Percentiles rank a stretch among this genome's conserved stretches.
phyloP scores from a whole-genome alignment of 257 asterid genomes.

The Phtheirospermum japonicum region DNA sequence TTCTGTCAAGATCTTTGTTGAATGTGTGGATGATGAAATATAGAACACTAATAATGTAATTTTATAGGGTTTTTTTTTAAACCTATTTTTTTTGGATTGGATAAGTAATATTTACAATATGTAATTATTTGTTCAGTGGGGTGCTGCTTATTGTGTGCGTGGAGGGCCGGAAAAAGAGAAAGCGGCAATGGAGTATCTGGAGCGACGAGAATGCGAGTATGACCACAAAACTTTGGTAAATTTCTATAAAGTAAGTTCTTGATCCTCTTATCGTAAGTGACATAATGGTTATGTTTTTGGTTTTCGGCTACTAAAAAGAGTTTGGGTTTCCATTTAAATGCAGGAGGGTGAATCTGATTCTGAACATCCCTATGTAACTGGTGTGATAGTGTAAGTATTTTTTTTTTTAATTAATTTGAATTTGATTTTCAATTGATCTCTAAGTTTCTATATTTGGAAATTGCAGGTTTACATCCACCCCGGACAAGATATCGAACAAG shows the following conservation, averaged over 20 bases:
- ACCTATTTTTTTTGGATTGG: too few species aligned
- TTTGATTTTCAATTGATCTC: not conserved
- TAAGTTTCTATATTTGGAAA: too few species aligned
- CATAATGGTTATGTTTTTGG: not conserved
- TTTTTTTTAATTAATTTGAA: not conserved
- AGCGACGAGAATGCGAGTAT: conserved; percentile 87
- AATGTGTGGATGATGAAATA: too few species aligned
- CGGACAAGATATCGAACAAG: conserved; percentile 68
- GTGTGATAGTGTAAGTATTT: conserved; percentile 70
- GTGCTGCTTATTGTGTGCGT: conserved; percentile 80
- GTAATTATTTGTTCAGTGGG: conserved; percentile 60
- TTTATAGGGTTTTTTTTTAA: too few species aligned
- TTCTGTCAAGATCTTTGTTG: too few species aligned
- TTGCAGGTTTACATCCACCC: conserved; percentile 86
- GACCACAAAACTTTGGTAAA: conserved; percentile 70
- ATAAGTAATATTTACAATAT: not conserved
- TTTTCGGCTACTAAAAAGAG: not conserved
- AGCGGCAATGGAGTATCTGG: conserved; percentile 88
- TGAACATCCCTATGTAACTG: conserved; percentile 52
- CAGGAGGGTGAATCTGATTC: conserved; percentile 75
- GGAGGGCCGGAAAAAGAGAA: conserved; percentile 81
- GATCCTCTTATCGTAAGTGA: not conserved
- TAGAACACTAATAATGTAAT: too few species aligned
- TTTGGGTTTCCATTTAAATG: conserved; percentile 9
- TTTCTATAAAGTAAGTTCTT: conserved; percentile 55